Percentiles rank a stretch among this genome's conserved stretches.
Evolutionary conservation across 169 alveolate genomes (phyloP).

Genomic region (Perkinsus marinus): DNA sequence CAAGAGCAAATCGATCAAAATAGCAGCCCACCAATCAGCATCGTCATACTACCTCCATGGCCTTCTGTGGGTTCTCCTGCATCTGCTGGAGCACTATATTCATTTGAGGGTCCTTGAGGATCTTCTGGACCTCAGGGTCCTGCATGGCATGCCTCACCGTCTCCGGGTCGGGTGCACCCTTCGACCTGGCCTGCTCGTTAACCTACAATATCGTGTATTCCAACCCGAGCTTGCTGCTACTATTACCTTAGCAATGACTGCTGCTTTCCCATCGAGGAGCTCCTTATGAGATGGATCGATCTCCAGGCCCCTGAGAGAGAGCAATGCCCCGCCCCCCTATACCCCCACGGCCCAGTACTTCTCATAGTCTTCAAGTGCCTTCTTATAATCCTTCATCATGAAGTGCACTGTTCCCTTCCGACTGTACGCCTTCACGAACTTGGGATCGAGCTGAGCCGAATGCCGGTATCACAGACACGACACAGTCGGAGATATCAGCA

Average conservation of each 20-base stretch:
- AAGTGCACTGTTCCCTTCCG: slow-evolving; percentile 86
- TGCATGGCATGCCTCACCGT: slow-evolving; percentile 68
- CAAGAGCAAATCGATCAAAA: background rate
- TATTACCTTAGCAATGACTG: slow-evolving; percentile 40
- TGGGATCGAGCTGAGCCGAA: slow-evolving; percentile 69
- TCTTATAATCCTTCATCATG: slow-evolving; percentile 89
- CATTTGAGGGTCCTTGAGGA: slow-evolving; percentile 87
- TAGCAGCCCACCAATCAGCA: background rate
- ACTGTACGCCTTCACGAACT: slow-evolving; percentile 84
- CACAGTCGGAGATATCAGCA: background rate
- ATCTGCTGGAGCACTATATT: slow-evolving; percentile 63
- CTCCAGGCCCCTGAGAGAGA: slow-evolving; percentile 57
- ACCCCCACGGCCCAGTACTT: slow-evolving; percentile 5
- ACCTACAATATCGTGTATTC: background rate
- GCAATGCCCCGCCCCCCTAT: background rate
- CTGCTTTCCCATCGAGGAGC: slow-evolving; percentile 7
- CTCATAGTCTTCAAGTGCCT: slow-evolving; percentile 85
- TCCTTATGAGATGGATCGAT: slow-evolving; percentile 79
- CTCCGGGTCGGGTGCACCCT: slow-evolving; percentile 6
- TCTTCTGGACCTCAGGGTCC: slow-evolving; percentile 94
- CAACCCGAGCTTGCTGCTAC: background rate
- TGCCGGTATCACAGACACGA: background rate
- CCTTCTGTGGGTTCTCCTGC: slow-evolving; percentile 59
- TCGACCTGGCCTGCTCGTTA: background rate
- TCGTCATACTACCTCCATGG: slow-evolving; percentile 38